A percentile compares a stretch with the other conserved stretches of the same genome.
Evolutionary conservation across 2,329 filamentous ascomycete species (phyloP).

Genomic region (Cladosporium sp.): DNA sequence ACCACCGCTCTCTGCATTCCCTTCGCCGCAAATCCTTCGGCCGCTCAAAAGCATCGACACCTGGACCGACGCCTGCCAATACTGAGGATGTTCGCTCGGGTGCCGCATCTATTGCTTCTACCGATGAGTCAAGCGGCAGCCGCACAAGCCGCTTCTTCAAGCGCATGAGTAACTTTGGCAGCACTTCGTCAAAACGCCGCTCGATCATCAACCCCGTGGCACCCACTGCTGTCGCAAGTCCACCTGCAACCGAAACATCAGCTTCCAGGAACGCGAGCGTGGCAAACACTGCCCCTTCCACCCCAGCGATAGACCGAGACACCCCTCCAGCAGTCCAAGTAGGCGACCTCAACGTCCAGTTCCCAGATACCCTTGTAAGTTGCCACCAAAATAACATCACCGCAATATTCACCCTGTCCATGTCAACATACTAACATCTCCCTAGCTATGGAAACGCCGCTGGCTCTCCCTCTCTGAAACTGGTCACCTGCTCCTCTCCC

Average conservation of each 20-base stretch:
- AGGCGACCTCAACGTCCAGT: conserved; percentile 93
- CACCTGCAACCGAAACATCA: conserved; percentile 14
- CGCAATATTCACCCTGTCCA: neutral
- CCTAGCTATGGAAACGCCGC: conserved; percentile 82
- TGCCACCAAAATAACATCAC: neutral
- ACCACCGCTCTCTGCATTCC: conserved; percentile 18
- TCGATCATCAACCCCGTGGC: conserved; percentile 9
- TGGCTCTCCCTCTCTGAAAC: conserved; percentile 79
- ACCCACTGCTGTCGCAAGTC: neutral
- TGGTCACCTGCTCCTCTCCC: conserved; percentile 77
- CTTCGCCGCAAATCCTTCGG: conserved; percentile 19
- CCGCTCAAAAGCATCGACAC: conserved; percentile 16
- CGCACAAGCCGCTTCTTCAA: conserved; percentile 61
- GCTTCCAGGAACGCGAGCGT: conserved; percentile 13
- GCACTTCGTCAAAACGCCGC: conserved; percentile 47
- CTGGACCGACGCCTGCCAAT: conserved; percentile 14
- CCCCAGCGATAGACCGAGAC: conserved; percentile 26
- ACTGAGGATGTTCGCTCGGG: conserved; percentile 2
- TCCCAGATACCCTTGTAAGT: conserved; percentile 76
- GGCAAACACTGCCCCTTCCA: neutral
- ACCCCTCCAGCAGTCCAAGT: conserved; percentile 61
- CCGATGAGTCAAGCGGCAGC: conserved; percentile 29
- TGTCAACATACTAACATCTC: neutral
- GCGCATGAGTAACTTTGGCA: conserved; percentile 48
- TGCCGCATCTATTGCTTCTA: conserved; percentile 20